A percentile compares a stretch with the other conserved stretches of the same genome.
Conservation (phyloP, 2,329 filamentous ascomycete species). For the Cladosporium austrohemisphaericum region DNA sequence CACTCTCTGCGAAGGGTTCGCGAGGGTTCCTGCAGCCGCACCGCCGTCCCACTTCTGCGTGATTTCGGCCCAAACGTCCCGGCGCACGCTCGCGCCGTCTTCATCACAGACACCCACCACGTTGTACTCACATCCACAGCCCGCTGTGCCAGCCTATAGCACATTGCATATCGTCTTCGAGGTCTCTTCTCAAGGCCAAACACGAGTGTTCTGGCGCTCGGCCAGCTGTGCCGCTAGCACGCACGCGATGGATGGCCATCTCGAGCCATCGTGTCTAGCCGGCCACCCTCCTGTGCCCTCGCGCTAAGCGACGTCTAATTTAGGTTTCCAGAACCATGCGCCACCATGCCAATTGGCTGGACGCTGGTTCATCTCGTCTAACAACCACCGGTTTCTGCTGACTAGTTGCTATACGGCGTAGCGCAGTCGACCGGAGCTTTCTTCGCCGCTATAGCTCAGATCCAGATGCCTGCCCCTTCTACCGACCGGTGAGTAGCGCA, state of each 20-base stretch:
- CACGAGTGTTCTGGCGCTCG: neutral
- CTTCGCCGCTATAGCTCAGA: constrained; percentile 4
- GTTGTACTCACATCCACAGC: neutral
- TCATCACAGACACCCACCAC: neutral
- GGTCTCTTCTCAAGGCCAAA: neutral
- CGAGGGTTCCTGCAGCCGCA: constrained; percentile 6
- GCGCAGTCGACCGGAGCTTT: neutral
- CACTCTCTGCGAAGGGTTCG: constrained; percentile 9
- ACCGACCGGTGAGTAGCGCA: constrained; percentile 6
- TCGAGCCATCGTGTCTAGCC: constrained; percentile 9
- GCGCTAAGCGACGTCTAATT: constrained; percentile 13
- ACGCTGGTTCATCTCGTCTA: constrained; percentile 11
- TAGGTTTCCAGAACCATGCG: constrained; percentile 8
- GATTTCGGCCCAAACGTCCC: constrained; percentile 3
- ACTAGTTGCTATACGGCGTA: constrained; percentile 11
- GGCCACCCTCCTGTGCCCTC: neutral
- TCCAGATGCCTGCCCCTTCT: constrained; percentile 10
- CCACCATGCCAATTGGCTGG: constrained; percentile 6
- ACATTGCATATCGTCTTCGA: neutral
- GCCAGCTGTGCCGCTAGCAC: constrained; percentile 2
- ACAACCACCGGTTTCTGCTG: neutral
- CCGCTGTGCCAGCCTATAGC: too few species aligned
- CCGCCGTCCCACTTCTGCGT: too few species aligned
- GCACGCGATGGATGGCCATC: neutral
- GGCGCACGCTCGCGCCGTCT: constrained; percentile 5